Evolutionary conservation across 2,329 filamentous ascomycete species (phyloP).

Genomic region (Metarhizium humberi): DNA sequence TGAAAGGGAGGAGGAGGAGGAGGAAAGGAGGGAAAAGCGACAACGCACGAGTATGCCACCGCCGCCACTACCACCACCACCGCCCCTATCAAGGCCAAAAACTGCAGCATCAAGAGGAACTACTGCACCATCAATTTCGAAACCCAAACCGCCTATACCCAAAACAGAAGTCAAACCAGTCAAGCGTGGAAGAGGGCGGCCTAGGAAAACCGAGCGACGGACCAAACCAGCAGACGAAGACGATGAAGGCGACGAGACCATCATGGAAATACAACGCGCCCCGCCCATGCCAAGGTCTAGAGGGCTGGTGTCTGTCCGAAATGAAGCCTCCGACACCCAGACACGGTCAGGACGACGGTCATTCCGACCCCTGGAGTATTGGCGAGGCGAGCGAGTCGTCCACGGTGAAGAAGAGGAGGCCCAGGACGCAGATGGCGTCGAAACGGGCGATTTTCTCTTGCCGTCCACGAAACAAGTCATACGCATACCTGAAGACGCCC

Average conservation of each 20-base stretch:
- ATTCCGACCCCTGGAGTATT: constrained; percentile 71
- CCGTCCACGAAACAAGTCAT: constrained; percentile 69
- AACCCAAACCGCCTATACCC: not conserved
- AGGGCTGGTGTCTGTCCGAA: constrained; percentile 43
- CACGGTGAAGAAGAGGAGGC: constrained; percentile 50
- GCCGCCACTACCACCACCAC: constrained; percentile 8
- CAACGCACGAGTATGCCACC: constrained; percentile 14
- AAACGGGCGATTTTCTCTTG: constrained; percentile 43
- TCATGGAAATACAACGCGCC: constrained; percentile 40
- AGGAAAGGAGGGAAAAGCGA: constrained; percentile 15
- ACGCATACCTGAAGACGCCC: constrained; percentile 54
- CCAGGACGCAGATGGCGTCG: constrained; percentile 38
- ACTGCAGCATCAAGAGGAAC: constrained; percentile 15
- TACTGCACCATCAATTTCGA: not conserved
- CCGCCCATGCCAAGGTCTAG: constrained; percentile 47
- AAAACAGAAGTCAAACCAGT: constrained; percentile 1
- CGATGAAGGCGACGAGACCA: constrained; percentile 34
- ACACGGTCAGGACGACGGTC: constrained; percentile 73
- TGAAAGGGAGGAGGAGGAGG: constrained; percentile 9
- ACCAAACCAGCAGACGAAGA: constrained; percentile 21
- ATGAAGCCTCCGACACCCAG: constrained; percentile 42
- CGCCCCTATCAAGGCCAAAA: constrained; percentile 11
- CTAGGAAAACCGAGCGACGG: constrained; percentile 9
- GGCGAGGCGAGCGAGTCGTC: constrained; percentile 68
- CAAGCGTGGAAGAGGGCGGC: constrained; percentile 6